Percentiles rank a stretch among this genome's conserved stretches.
phyloP scores from a whole-genome alignment of 2,329 filamentous ascomycete genomes.

The Xylogone sp. region DNA sequence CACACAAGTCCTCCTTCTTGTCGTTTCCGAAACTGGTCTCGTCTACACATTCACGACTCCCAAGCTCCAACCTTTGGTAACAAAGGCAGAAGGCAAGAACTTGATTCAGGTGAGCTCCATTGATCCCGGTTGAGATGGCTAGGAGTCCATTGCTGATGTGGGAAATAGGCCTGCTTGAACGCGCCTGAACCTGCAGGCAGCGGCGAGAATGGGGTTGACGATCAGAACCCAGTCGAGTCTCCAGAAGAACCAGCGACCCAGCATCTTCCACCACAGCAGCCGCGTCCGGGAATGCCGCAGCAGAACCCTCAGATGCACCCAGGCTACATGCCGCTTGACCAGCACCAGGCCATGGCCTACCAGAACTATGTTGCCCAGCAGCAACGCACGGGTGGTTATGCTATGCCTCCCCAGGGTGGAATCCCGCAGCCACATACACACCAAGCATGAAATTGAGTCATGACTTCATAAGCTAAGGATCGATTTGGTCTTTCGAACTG shows the following conservation, averaged over 20 bases:
- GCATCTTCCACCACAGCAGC: constrained; percentile 66
- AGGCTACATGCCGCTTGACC: constrained; percentile 65
- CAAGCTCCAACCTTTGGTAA: constrained; percentile 96
- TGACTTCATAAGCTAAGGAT: constrained; percentile 25
- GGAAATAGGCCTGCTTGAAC: constrained; percentile 86
- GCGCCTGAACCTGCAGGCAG: constrained; percentile 84
- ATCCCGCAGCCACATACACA: constrained; percentile 82
- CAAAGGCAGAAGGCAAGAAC: constrained; percentile 98
- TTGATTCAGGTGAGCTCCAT: constrained; percentile 74
- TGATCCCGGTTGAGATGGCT: constrained; percentile 1
- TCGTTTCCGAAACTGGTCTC: constrained; percentile 94
- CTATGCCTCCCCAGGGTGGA: constrained; percentile 72
- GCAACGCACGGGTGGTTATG: constrained; percentile 68
- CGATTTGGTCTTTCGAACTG: constrained; percentile 35
- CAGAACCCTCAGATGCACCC: constrained; percentile 58
- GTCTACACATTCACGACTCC: constrained; percentile 99
- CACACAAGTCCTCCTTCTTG: constrained; percentile 92
- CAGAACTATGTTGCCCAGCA: constrained; percentile 76
- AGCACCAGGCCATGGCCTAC: constrained; percentile 76
- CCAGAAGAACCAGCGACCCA: constrained; percentile 82
- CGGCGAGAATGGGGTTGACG: constrained; percentile 77
- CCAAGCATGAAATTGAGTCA: constrained; percentile 54
- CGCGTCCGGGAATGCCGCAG: constrained; percentile 60
- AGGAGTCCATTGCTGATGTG: constrained; percentile 6
- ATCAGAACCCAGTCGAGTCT: constrained; percentile 75